phyloP scores from a whole-genome alignment of 164 flowering plant genomes.

The Stephania cephalantha region DNA sequence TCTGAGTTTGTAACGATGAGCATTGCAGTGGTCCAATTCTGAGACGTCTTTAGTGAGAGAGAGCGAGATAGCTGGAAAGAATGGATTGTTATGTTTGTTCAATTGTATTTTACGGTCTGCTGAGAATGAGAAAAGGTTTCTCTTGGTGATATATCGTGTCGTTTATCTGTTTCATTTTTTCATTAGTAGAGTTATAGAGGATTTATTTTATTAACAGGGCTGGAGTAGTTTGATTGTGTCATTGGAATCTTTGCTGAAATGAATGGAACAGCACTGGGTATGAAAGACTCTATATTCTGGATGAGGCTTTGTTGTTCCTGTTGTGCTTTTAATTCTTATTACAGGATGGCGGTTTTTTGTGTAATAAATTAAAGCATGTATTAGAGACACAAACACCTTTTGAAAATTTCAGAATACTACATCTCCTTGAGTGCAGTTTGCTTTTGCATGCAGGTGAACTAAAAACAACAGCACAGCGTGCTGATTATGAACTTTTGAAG shows the following conservation, averaged over 20 bases:
- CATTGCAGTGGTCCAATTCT: too few relatives aligned
- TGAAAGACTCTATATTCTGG: not conserved
- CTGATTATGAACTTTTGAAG: conserved; percentile 62
- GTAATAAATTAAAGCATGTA: too few relatives aligned
- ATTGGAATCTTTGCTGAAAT: not conserved
- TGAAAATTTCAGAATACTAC: not conserved
- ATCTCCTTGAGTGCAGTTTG: not conserved
- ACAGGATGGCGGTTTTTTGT: too few relatives aligned
- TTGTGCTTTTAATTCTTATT: not conserved
- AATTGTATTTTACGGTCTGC: not conserved
- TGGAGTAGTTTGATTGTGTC: not conserved
- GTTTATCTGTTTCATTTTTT: too few relatives aligned
- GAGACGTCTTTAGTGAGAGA: too few relatives aligned
- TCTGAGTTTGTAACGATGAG: too few relatives aligned
- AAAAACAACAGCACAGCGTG: conserved; percentile 53
- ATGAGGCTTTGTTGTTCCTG: not conserved
- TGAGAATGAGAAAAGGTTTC: too few relatives aligned
- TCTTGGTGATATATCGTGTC: too few relatives aligned
- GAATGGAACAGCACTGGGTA: not conserved
- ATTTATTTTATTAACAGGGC: not conserved
- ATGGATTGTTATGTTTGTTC: not conserved
- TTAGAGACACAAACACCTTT: too few relatives aligned
- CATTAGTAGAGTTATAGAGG: too few relatives aligned
- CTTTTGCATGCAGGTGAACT: conserved; percentile 47
- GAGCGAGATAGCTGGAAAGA: not conserved